Evolutionary conservation across 495 filamentous ascomycete species (phyloP).

Genomic region (Talaromyces wortmannii): DNA sequence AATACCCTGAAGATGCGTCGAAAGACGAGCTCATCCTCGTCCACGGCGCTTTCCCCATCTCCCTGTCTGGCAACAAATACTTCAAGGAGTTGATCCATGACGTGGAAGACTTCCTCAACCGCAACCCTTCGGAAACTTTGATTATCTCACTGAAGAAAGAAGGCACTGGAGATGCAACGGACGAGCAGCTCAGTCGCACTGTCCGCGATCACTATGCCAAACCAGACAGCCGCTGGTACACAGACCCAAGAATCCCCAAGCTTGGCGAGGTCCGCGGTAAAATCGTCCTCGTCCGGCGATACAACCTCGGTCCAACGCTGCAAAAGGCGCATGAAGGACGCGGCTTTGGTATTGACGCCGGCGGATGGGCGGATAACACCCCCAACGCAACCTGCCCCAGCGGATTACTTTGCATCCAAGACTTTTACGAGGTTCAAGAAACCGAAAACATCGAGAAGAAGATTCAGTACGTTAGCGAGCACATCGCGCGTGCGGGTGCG

Average conservation of each 20-base stretch:
- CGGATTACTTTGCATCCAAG: slow-evolving; percentile 80
- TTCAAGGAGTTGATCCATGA: slow-evolving; percentile 65
- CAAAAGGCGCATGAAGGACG: slow-evolving; percentile 50
- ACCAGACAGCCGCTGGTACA: slow-evolving; percentile 66
- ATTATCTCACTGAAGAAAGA: slow-evolving; percentile 90
- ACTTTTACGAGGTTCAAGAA: slow-evolving; percentile 87
- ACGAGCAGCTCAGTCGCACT: slow-evolving; percentile 68
- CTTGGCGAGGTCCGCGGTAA: slow-evolving; percentile 78
- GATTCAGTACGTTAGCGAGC: slow-evolving; percentile 62
- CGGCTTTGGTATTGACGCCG: slow-evolving; percentile 79
- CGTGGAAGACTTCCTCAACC: slow-evolving; percentile 66
- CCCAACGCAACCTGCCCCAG: slow-evolving; percentile 64
- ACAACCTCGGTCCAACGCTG: slow-evolving; percentile 55
- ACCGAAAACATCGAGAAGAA: slow-evolving; percentile 72
- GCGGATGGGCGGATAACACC: slow-evolving; percentile 84
- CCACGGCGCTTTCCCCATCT: slow-evolving; percentile 74
- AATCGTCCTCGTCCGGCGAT: slow-evolving; percentile 80
- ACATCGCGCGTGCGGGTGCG: slow-evolving; percentile 64
- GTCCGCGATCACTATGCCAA: slow-evolving; percentile 64
- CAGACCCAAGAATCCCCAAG: slow-evolving; percentile 67
- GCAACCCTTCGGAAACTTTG: slow-evolving; percentile 72
- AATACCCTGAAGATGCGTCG: slow-evolving; percentile 44
- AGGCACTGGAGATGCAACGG: slow-evolving; percentile 71
- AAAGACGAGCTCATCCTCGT: slow-evolving; percentile 59
- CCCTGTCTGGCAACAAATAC: slow-evolving; percentile 64